Conservation (phyloP, 2,329 filamentous ascomycete species). For the Pseudocercospora cruenta region DNA sequence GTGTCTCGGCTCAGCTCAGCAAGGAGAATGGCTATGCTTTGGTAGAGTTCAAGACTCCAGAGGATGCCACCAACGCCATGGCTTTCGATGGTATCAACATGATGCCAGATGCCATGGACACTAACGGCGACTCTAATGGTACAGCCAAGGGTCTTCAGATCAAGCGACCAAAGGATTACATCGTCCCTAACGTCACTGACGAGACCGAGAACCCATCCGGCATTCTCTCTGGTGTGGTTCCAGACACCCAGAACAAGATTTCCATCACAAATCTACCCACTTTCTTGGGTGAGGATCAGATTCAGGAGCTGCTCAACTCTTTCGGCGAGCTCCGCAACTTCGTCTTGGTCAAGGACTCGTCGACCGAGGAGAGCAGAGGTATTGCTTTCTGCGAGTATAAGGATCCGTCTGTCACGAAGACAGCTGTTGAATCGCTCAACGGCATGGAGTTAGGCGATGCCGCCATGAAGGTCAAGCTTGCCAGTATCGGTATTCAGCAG, state of each 20-base stretch:
- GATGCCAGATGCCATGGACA: constrained; percentile 64
- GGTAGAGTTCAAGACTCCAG: constrained; percentile 83
- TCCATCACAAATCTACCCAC: constrained; percentile 85
- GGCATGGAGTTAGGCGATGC: constrained; percentile 91
- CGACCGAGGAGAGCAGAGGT: constrained; percentile 79
- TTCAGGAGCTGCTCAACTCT: constrained; percentile 83
- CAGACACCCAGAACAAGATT: constrained; percentile 94
- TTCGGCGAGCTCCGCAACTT: constrained; percentile 96
- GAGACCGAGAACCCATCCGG: constrained; percentile 74
- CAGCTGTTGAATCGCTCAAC: constrained; percentile 88
- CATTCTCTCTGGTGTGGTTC: constrained; percentile 76
- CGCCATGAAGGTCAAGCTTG: constrained; percentile 81
- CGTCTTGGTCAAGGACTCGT: constrained; percentile 81
- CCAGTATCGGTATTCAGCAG: constrained; percentile 92
- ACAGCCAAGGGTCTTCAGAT: constrained; percentile 68
- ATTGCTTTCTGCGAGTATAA: constrained; percentile 96
- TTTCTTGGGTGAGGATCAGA: constrained; percentile 88
- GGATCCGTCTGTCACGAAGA: constrained; percentile 74
- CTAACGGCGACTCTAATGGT: constrained; percentile 58
- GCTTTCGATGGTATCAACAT: constrained; percentile 89
- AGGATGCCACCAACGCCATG: constrained; percentile 87
- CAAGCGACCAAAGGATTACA: constrained; percentile 92
- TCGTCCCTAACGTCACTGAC: constrained; percentile 79
- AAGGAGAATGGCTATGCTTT: constrained; percentile 80
- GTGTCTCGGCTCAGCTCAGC: constrained; percentile 79